A percentile compares a stretch with the other conserved stretches of the same genome.
Conservation (phyloP, 306 rosid species). For the Biancaea sappan region DNA sequence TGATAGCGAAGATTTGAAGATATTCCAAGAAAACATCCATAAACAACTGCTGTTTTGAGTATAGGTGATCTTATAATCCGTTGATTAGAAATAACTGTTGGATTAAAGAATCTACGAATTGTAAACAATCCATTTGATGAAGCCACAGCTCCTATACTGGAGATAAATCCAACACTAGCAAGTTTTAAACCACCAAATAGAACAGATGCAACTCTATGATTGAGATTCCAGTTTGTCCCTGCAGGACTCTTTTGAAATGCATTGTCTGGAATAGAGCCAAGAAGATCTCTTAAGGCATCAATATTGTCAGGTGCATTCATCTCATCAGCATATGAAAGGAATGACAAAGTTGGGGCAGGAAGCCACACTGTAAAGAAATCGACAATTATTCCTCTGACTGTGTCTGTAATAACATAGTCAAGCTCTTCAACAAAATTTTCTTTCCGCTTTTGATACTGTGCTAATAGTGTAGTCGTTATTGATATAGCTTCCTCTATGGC, state of each 20-base stretch:
- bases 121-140: slow-evolving; percentile 68
- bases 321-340: slow-evolving; percentile 72
- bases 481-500: slow-evolving; percentile 96
- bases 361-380: slow-evolving; percentile 99
- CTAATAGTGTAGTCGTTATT: slow-evolving; percentile 74
- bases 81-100: slow-evolving; percentile 49
- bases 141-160: slow-evolving; percentile 89
- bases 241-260: slow-evolving; percentile 88
- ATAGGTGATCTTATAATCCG: slow-evolving; percentile 71
- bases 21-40: slow-evolving; percentile 70
- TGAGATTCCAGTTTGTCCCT: slow-evolving; percentile 84
- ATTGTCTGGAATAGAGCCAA: slow-evolving; percentile 95
- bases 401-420: slow-evolving; percentile 85
- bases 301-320: slow-evolving; percentile 57
- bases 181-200: slow-evolving; percentile 90
- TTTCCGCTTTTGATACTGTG: slow-evolving; percentile 87
- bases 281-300: slow-evolving; percentile 68
- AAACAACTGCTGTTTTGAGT: slow-evolving; percentile 79
- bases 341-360: slow-evolving; percentile 97
- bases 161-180: slow-evolving; percentile 86
- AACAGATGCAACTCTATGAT: slow-evolving; percentile 84
- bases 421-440: slow-evolving; percentile 86
- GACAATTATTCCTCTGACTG: slow-evolving; percentile 77
- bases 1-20: slow-evolving; percentile 96
- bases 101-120: slow-evolving; percentile 69